Base-by-base conservation (phyloP, 805 yeast species). In the Isabelozyma rhagii region DNA sequence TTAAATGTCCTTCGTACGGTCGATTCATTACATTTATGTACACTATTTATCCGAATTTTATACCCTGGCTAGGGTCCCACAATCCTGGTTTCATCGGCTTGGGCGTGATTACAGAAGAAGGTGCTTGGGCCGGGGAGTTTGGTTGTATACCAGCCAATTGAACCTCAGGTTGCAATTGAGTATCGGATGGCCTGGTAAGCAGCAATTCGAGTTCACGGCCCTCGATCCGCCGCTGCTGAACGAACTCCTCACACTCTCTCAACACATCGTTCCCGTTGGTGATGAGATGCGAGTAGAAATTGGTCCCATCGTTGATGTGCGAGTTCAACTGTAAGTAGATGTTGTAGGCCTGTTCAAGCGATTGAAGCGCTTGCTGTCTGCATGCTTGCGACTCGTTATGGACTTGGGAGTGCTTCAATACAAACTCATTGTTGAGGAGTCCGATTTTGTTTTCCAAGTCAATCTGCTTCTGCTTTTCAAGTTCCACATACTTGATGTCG, bases 241-340 rank as follows among this genome's bases (percentile, higher is more conserved):
- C 77, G 61, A 71, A 85, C 13, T 69, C 67, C 52, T 79, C 82
- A 53, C 85, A 76, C 40, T 78, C 81, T 11, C 66, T 65, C 40
- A 78, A 58, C 17, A 83, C 75, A 2, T 57, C 64, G 28, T 71
- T 67, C 5, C 81, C 75, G 47, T 79, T 78, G 8, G 63, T 64
- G 29, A 77, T 67, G 52, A 89, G 79, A 47, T 84, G 86, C 39
- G 74, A 74, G 68, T 92, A 92, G 61, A 91, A 91, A 47, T 77
- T 75, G 0, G 80, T 58, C 0, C 96, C 97, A 56, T 86, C 87
- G 29, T 77, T 77, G 27, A 89, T 62, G 59, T 88, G 86, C 5
- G 74, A 69, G 14, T 77, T 64, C 2, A 89, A 74, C 56, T 86
- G 89, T 28, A 75, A 64, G 57, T 74, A 85, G 44, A 79, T 75